Conservation (phyloP, 2,329 filamentous ascomycete species). For the Blastomyces gilchristii region DNA sequence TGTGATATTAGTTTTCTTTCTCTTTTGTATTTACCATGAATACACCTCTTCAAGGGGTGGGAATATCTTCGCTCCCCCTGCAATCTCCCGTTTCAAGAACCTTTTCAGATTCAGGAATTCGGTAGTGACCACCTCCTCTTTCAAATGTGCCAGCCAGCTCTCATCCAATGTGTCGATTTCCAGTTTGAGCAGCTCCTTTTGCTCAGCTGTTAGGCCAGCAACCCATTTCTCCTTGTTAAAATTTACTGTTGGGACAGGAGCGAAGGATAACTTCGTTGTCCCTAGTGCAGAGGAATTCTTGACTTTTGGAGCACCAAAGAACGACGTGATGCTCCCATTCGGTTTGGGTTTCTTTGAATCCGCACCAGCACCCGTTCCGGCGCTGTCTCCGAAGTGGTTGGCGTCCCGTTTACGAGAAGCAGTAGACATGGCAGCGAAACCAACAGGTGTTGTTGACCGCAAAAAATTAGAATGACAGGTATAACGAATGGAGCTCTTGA, state of each 20-base stretch:
- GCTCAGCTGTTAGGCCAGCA: slow-evolving; percentile 65
- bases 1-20: slow-evolving; percentile 15
- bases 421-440: not conserved
- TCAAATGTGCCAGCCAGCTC: slow-evolving; percentile 81
- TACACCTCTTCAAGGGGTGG: slow-evolving; percentile 85
- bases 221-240: slow-evolving; percentile 92
- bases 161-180: slow-evolving; percentile 89
- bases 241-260: slow-evolving; percentile 32
- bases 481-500: not conserved
- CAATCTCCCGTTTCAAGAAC: slow-evolving; percentile 71
- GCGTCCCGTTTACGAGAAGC: slow-evolving; percentile 2
- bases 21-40: slow-evolving; percentile 57
- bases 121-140: slow-evolving; percentile 68
- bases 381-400: not conserved
- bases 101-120: slow-evolving; percentile 82
- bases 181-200: slow-evolving; percentile 68
- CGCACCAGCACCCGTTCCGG: not conserved
- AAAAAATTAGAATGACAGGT: not conserved
- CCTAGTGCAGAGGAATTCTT: slow-evolving; percentile 18
- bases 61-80: slow-evolving; percentile 66
- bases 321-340: slow-evolving; percentile 74
- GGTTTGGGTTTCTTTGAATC: slow-evolving; percentile 62
- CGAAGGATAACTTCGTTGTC: slow-evolving; percentile 15
- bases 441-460: not conserved
- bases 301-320: slow-evolving; percentile 65